Conservation (phyloP, 768 basidiomycete genomes). For the Lyophyllum semitale region DNA sequence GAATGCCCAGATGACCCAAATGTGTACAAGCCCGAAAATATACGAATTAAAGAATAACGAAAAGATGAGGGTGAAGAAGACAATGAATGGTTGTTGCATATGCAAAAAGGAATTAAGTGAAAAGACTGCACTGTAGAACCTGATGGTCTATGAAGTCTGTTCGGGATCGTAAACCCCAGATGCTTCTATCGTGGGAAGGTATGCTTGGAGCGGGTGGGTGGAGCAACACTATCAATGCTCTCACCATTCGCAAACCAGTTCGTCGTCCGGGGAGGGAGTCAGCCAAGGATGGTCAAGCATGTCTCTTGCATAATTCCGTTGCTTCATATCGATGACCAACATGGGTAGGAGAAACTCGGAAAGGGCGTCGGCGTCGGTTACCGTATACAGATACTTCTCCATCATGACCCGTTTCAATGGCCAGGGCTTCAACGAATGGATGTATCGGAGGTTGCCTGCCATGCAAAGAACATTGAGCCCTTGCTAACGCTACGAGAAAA, state of each 20-base stretch:
- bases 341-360: conserved; percentile 76
- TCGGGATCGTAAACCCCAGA: neutral
- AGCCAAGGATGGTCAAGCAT: conserved; percentile 81
- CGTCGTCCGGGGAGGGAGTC: conserved; percentile 38
- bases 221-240: conserved; percentile 9
- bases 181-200: neutral
- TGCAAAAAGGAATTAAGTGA: neutral
- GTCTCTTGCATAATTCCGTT: conserved; percentile 71
- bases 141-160: neutral
- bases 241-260: conserved; percentile 46
- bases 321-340: conserved; percentile 69
- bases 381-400: conserved; percentile 82
- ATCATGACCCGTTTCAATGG: conserved; percentile 81
- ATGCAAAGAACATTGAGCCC: neutral
- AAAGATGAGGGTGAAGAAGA: conserved; percentile 3
- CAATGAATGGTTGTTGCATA: neutral
- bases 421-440: conserved; percentile 76
- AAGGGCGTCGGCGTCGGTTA: conserved; percentile 55
- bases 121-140: neutral
- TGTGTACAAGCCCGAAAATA: too few relatives aligned
- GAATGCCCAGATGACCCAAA: too few relatives aligned
- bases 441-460: conserved; percentile 70
- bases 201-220: neutral
- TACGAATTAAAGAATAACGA: neutral
- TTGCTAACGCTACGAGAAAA: neutral